Evolutionary conservation across 2,329 filamentous ascomycete species (phyloP).

Genomic region (Rutstroemia sp.): DNA sequence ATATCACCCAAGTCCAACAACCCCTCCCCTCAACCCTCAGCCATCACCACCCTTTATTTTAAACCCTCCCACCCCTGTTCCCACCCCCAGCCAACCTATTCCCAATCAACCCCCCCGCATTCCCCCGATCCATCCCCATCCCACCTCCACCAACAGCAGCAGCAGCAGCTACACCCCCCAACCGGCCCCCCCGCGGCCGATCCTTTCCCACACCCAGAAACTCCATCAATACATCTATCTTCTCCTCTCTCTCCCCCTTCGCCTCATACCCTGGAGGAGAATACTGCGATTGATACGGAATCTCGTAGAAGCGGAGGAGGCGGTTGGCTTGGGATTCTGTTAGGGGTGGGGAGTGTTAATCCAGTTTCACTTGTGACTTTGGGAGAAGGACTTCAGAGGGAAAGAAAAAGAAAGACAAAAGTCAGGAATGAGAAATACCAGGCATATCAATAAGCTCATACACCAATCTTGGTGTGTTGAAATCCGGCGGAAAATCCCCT

Average conservation of each 20-base stretch:
- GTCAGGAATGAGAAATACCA: slow-evolving; percentile 11
- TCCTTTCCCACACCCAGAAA: slow-evolving; percentile 7
- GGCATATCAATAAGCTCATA: slow-evolving; percentile 17
- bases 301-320: not conserved
- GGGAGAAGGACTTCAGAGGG: not conserved
- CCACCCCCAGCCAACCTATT: too few species aligned
- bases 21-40: too few species aligned
- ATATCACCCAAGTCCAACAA: too few species aligned
- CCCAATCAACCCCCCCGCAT: too few species aligned
- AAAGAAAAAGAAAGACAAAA: not conserved
- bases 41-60: too few species aligned
- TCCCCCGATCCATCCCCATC: too few species aligned
- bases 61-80: too few species aligned
- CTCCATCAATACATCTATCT: slow-evolving; percentile 6
- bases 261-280: too few species aligned
- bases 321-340: not conserved
- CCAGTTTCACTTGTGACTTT: not conserved
- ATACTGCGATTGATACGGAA: not conserved
- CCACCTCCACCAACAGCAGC: too few species aligned
- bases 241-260: not conserved
- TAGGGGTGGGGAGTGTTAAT: not conserved
- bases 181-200: not conserved
- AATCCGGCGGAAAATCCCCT: slow-evolving; percentile 16
- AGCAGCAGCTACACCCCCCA: not conserved
- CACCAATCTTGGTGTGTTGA: slow-evolving; percentile 14